Conservation (phyloP, 306 rosid species). For the Leucaena leucocephala region DNA sequence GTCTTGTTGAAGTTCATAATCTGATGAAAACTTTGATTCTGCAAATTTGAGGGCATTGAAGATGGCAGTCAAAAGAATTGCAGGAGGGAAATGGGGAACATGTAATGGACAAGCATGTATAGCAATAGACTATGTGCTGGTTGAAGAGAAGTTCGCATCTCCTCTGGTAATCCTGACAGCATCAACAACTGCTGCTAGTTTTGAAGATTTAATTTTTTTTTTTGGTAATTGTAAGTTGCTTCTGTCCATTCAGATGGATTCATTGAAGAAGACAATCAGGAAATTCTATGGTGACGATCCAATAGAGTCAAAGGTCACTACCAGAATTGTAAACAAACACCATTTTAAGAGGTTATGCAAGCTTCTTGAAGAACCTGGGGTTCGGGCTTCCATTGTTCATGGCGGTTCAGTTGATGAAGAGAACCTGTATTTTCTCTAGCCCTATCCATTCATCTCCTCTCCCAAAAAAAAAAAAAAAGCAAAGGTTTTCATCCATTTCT, state of each 20-base stretch:
- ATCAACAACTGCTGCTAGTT: conserved; percentile 7
- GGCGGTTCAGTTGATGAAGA: conserved; percentile 78
- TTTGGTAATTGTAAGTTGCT: neutral
- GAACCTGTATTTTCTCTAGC: conserved; percentile 52
- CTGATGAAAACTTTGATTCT: conserved; percentile 19
- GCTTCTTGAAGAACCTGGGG: conserved; percentile 71
- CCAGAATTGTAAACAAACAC: conserved; percentile 63
- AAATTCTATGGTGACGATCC: conserved; percentile 68
- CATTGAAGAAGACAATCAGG: conserved; percentile 53
- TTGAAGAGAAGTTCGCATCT: conserved; percentile 64
- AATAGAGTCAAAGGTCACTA: conserved; percentile 49
- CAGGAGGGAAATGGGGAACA: conserved; percentile 89
- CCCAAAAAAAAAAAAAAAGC: neutral
- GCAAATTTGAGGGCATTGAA: conserved; percentile 31
- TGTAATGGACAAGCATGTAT: conserved; percentile 91
- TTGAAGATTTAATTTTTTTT: neutral
- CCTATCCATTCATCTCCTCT: neutral
- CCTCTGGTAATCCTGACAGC: conserved; percentile 53
- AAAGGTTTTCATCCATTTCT: neutral
- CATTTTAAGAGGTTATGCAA: conserved; percentile 65
- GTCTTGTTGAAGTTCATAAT: conserved; percentile 14
- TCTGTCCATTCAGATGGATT: conserved; percentile 56
- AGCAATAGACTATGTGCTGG: conserved; percentile 77
- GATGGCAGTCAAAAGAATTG: conserved; percentile 77
- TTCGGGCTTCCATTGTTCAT: conserved; percentile 71